These are phyloP conservation scores for Dendrobium officinale DNA, from an alignment of 106 monocot genomes.

Conservation along the genomic window DNA sequence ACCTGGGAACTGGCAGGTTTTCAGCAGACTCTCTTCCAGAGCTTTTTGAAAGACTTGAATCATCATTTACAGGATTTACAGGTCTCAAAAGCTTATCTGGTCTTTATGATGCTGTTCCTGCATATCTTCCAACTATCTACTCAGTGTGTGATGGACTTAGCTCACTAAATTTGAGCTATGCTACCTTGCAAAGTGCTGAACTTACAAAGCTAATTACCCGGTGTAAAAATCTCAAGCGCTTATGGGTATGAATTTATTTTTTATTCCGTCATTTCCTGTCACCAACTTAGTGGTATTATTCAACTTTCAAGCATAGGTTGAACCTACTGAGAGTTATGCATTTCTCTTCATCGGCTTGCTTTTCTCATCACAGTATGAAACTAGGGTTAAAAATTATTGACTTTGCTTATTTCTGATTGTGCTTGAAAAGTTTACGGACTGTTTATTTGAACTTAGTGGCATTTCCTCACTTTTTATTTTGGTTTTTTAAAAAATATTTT, in stretches of 20 bases:
- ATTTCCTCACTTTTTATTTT: no score
- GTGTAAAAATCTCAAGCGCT: slow-evolving; percentile 48
- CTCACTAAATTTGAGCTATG: slow-evolving; percentile 74
- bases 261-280: background rate
- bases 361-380: background rate
- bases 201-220: slow-evolving; percentile 53
- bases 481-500: no score
- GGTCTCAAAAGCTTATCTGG: slow-evolving; percentile 59
- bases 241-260: slow-evolving; percentile 50
- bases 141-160: slow-evolving; percentile 54
- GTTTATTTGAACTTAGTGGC: no score
- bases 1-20: slow-evolving; percentile 71
- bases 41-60: slow-evolving; percentile 53
- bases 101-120: slow-evolving; percentile 56
- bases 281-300: background rate
- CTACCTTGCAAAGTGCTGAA: slow-evolving; percentile 41
- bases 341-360: background rate
- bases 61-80: slow-evolving; percentile 54
- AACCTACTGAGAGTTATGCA: background rate
- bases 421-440: background rate
- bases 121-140: slow-evolving; percentile 54
- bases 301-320: background rate
- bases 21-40: slow-evolving; percentile 30
- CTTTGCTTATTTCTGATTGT: background rate
- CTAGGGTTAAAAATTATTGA: no score